A percentile compares a stretch with the other conserved stretches of the same genome.
Conservation (phyloP, 225 moss, liverwort and hornwort species). For the Bryum argenteum region DNA sequence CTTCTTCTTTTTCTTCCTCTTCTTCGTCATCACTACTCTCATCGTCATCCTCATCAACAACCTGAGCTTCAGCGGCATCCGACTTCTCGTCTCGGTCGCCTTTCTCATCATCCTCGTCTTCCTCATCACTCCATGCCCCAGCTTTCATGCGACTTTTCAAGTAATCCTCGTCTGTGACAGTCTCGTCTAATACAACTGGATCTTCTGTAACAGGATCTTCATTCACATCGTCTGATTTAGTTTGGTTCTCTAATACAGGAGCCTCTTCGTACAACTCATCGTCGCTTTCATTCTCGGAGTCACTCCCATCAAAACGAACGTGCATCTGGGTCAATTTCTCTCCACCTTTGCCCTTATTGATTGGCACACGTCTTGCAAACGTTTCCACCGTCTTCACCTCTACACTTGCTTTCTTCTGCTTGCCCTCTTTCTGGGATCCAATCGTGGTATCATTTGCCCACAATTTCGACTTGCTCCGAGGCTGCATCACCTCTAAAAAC, state of each 20-base stretch:
- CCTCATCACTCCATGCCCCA: conserved; percentile 81
- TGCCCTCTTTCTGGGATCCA: conserved; percentile 38
- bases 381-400: conserved; percentile 79
- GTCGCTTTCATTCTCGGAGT: conserved; percentile 56
- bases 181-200: conserved; percentile 61
- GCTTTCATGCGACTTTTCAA: conserved; percentile 74
- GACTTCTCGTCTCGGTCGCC: conserved; percentile 16
- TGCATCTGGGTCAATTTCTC: conserved; percentile 76
- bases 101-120: conserved; percentile 42
- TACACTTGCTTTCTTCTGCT: conserved; percentile 43
- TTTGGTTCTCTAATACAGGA: conserved; percentile 32
- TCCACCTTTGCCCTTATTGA: conserved; percentile 78
- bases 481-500: conserved; percentile 92
- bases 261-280: conserved; percentile 55
- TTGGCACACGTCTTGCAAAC: conserved; percentile 76
- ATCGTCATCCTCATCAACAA: conserved; percentile 30
- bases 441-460: conserved; percentile 83
- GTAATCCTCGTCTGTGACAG: conserved; percentile 82
- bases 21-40: conserved; percentile 40
- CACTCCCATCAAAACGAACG: conserved; percentile 76
- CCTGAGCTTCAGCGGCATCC: conserved; percentile 16
- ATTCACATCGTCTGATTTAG: conserved; percentile 19
- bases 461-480: conserved; percentile 79
- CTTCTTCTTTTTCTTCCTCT: conserved; percentile 22
- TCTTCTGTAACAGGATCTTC: conserved; percentile 33